phyloP scores from a whole-genome alignment of 208 protist genomes.

The Dictyostelium gargantuum region DNA sequence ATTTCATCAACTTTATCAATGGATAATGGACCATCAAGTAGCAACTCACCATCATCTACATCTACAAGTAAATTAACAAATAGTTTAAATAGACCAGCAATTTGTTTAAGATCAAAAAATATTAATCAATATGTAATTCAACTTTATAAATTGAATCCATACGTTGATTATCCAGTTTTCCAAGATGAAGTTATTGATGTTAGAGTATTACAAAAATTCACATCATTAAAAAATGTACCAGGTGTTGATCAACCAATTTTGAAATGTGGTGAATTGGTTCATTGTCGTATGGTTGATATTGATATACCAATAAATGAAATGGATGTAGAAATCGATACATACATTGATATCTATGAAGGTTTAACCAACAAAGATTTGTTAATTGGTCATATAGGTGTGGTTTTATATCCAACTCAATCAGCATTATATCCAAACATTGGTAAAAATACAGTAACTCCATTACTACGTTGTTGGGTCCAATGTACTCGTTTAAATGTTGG shows the following conservation, averaged over 20 bases:
- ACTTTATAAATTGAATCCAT: slow-evolving; percentile 25
- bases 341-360: background rate
- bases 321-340: background rate
- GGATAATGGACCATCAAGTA: too few species aligned
- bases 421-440: background rate
- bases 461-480: background rate
- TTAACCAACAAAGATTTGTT: background rate
- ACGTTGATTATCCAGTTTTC: background rate
- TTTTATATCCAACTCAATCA: background rate
- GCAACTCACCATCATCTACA: too few species aligned
- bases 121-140: slow-evolving; percentile 15
- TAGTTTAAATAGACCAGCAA: background rate
- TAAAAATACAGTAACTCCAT: background rate
- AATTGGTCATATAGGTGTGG: slow-evolving; percentile 24
- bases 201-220: background rate
- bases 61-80: too few species aligned
- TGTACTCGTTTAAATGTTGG: background rate
- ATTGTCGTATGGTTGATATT: background rate
- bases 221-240: background rate
- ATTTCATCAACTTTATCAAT: background rate
- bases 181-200: background rate
- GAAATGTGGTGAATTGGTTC: background rate
- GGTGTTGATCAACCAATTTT: background rate
- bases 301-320: background rate
- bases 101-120: background rate